Evolutionary conservation across 2,329 filamentous ascomycete species (phyloP), one percentile per base, ranked within the genome.

Genomic region (Beauveria sp.): DNA sequence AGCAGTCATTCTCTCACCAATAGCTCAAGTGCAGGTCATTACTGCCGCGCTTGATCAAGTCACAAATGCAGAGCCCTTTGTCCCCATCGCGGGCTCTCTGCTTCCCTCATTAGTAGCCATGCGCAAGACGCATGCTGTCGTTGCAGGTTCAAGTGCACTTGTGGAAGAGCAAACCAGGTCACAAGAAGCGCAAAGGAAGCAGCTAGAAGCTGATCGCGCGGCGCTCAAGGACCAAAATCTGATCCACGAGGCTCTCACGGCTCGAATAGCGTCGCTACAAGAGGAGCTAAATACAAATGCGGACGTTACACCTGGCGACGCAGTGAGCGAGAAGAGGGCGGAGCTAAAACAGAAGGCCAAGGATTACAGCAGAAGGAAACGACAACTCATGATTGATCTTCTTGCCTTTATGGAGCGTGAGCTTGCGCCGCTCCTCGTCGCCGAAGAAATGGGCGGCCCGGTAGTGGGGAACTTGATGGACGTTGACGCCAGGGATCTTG

Each of bases 391-490:
- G 61, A 82, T 80, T 62, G 80, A 83, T 0, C 80, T 96, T 61
- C 83, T 88, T 65, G 77, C 76, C 18, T 96, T 96, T 69, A 87
- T 93, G 62, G 84, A 90, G 64, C 77, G 84, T 49, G 82, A 85
- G 46, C 80, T 96, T 1, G 88, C 89, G 1, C 75, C 83, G 3
- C 89, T 93, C 85, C 79, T 96, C 49, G 91, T 90, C 7, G 89
- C 90, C 1, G 91, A 96, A 75, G 89, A 92, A 69, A 80, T 93
- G 1, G 91, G 91, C 8, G 91, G 91, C 0, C 91, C 91, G 0
- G 88, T 92, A 12, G 90, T 93, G 1, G 90, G 91, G 3, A 88
- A 91, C 66, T 79, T 88, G 67, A 79, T 88, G 69, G 85, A 89
- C 72, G 69, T 89, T 24, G 75, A 86, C 77, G 67, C 82, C 9